These are phyloP conservation scores for Xylariaceae sp. DNA, from an alignment of 2,329 filamentous ascomycete genomes.

Conservation along the genomic window DNA sequence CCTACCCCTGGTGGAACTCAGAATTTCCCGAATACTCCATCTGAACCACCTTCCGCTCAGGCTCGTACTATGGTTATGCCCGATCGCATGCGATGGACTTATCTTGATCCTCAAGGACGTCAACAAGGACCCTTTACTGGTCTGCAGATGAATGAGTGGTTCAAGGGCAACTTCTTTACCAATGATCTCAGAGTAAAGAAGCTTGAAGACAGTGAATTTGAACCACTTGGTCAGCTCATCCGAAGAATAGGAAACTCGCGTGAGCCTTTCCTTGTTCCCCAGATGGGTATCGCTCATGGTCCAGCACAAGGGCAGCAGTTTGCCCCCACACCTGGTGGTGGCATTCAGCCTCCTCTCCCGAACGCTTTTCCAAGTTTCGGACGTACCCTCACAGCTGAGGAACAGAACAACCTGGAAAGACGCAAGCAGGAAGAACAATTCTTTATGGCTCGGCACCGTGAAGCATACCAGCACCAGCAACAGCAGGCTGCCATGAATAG, in stretches of 20 bases:
- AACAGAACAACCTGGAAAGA: conserved; percentile 94
- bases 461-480: conserved; percentile 85
- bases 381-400: conserved; percentile 91
- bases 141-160: conserved; percentile 99
- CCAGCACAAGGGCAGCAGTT: conserved; percentile 51
- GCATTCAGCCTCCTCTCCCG: conserved; percentile 82
- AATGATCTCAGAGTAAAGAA: conserved; percentile 93
- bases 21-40: conserved; percentile 33
- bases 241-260: conserved; percentile 94
- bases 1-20: conserved; percentile 27
- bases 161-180: conserved; percentile 97
- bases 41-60: conserved; percentile 59
- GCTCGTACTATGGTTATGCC: conserved; percentile 97
- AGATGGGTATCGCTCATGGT: conserved; percentile 92
- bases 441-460: conserved; percentile 91
- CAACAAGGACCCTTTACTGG: conserved; percentile 94
- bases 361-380: conserved; percentile 95
- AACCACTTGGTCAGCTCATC: conserved; percentile 91
- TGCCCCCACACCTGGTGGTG: conserved; percentile 48
- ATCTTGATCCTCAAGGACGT: conserved; percentile 88
- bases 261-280: conserved; percentile 94
- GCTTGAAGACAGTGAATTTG: conserved; percentile 87
- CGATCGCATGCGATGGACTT: conserved; percentile 97
- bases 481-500: conserved; percentile 70
- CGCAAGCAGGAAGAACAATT: conserved; percentile 98